These are phyloP conservation scores for Fusarium drepaniforme DNA, from an alignment of 2,329 filamentous ascomycete species.

Conservation along the genomic window DNA sequence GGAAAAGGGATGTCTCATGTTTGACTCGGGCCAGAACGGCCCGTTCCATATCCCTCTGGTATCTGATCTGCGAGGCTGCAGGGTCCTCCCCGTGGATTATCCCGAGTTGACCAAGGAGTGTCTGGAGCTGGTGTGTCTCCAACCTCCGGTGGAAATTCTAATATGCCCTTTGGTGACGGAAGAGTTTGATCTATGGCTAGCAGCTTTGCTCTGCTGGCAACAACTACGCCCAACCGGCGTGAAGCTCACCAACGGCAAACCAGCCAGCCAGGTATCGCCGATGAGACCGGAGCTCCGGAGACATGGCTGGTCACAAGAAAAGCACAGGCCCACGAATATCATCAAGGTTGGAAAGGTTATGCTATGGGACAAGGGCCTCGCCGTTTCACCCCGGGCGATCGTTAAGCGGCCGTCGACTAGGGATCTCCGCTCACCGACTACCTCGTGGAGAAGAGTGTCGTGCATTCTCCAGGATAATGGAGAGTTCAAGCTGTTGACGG, in stretches of 20 bases:
- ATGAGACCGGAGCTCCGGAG: conserved; percentile 58
- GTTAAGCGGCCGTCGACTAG: conserved; percentile 69
- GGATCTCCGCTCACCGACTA: conserved; percentile 65
- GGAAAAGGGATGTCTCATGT: conserved; percentile 79
- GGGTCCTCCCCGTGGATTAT: conserved; percentile 69
- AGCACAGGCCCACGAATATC: conserved; percentile 69
- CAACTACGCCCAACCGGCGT: conserved; percentile 73
- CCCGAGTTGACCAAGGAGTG: conserved; percentile 60
- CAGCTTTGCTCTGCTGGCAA: conserved; percentile 85
- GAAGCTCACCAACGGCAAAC: conserved; percentile 62
- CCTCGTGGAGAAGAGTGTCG: conserved; percentile 87
- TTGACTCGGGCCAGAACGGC: conserved; percentile 76
- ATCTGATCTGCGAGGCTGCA: conserved; percentile 80
- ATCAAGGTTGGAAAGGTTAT: conserved; percentile 96
- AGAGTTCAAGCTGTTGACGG: conserved; percentile 89
- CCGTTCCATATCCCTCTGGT: conserved; percentile 76
- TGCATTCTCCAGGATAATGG: conserved; percentile 96
- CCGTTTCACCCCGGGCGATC: conserved; percentile 66
- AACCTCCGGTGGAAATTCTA: conserved; percentile 70
- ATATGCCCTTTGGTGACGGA: conserved; percentile 73
- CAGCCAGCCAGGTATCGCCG: conserved; percentile 48
- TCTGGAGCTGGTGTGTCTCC: conserved; percentile 66
- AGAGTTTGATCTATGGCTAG: conserved; percentile 84
- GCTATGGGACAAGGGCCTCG: conserved; percentile 85
- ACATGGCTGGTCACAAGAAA: conserved; percentile 51